phyloP scores from a whole-genome alignment of 306 rosid species.

The Cicer bijugum region DNA sequence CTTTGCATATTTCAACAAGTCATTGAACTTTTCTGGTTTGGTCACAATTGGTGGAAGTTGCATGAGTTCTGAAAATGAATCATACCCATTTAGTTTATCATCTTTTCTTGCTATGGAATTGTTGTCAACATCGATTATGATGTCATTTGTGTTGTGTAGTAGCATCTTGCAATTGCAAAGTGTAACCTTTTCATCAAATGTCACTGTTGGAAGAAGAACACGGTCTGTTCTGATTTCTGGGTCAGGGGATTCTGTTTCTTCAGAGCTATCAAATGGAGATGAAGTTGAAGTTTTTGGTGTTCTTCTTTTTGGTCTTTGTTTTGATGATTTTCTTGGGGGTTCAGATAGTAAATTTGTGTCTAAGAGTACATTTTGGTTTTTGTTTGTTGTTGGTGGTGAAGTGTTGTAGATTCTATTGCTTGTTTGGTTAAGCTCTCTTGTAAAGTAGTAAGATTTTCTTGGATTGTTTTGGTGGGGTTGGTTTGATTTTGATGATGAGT shows the following conservation, averaged over 20 bases:
- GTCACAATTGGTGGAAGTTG: slow-evolving; percentile 78
- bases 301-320: slow-evolving; percentile 52
- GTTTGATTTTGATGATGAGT: slow-evolving; percentile 43
- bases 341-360: slow-evolving; percentile 45
- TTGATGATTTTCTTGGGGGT: slow-evolving; percentile 62
- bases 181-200: slow-evolving; percentile 46
- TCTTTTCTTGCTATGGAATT: slow-evolving; percentile 48
- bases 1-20: slow-evolving; percentile 41
- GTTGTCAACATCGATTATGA: slow-evolving; percentile 65
- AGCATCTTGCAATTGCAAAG: slow-evolving; percentile 32
- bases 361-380: slow-evolving; percentile 41
- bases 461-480: slow-evolving; percentile 54
- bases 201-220: slow-evolving; percentile 64
- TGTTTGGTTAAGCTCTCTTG: slow-evolving; percentile 60
- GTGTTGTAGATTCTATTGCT: slow-evolving; percentile 40
- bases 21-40: slow-evolving; percentile 55
- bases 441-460: slow-evolving; percentile 84
- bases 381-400: slow-evolving; percentile 48
- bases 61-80: slow-evolving; percentile 55
- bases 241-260: slow-evolving; percentile 50
- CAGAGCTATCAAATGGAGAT: slow-evolving; percentile 54
- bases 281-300: slow-evolving; percentile 46
- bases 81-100: slow-evolving; percentile 46
- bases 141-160: slow-evolving; percentile 49
- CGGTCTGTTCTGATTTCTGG: slow-evolving; percentile 77